A percentile compares a stretch with the other conserved stretches of the same genome.
phyloP scores from a whole-genome alignment of 805 yeast species.

The Candida nitratophila region DNA sequence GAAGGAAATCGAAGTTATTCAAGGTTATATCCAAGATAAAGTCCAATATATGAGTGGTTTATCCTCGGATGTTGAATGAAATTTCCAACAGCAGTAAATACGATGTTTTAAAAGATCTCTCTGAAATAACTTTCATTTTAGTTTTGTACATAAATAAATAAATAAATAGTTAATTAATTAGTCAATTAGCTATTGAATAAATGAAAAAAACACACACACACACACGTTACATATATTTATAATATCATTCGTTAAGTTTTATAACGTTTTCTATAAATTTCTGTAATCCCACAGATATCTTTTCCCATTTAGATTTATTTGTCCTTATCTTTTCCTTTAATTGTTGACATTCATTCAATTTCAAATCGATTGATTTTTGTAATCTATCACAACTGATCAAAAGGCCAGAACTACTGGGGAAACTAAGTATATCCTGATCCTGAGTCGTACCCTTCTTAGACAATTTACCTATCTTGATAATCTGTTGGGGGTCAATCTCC shows the following conservation, averaged over 20 bases:
- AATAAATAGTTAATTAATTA: no score
- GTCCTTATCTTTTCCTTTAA: constrained; percentile 11
- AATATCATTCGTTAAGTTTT: neutral
- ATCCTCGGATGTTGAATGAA: no score
- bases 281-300: constrained; percentile 8
- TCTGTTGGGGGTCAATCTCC: constrained; percentile 15
- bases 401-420: constrained; percentile 12
- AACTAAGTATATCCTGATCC: constrained; percentile 17
- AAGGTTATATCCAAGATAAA: constrained; percentile 27
- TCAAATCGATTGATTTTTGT: constrained; percentile 12
- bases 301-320: constrained; percentile 19
- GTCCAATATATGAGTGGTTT: constrained; percentile 15
- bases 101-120: no score
- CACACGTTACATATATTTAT: no score
- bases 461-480: constrained; percentile 17
- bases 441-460: constrained; percentile 10
- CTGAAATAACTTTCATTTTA: no score
- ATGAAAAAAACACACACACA: neutral
- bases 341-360: constrained; percentile 19
- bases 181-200: no score
- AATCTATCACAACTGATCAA: constrained; percentile 15
- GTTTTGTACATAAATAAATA: neutral
- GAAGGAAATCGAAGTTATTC: constrained; percentile 28
- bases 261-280: neutral
- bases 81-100: no score